phyloP scores from a whole-genome alignment of 345 rosid genomes.

The Bruguiera parviflora region DNA sequence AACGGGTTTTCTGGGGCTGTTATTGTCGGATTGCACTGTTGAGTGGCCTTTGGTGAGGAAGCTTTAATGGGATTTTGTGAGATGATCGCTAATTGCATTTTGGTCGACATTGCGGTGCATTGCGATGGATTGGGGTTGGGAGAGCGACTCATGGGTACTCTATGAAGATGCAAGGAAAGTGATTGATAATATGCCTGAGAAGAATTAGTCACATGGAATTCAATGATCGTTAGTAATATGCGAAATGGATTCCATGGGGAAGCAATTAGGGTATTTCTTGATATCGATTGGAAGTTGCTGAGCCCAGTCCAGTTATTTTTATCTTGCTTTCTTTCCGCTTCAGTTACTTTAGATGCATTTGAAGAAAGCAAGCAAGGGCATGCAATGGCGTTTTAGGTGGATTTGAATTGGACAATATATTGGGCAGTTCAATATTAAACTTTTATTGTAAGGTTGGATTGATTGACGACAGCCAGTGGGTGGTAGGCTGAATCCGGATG shows the following conservation, averaged over 20 bases:
- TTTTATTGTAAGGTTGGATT: conserved; percentile 68
- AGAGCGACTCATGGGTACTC: conserved; percentile 67
- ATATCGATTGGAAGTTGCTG: conserved; percentile 50
- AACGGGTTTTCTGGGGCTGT: conserved; percentile 88
- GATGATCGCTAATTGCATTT: conserved; percentile 49
- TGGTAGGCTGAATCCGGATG: conserved; percentile 43
- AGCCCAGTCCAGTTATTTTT: conserved; percentile 54
- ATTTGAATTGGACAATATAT: conserved; percentile 49
- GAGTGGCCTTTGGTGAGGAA: conserved; percentile 44
- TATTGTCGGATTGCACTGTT: conserved; percentile 55
- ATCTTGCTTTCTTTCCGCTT: conserved; percentile 64
- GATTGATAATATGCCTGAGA: conserved; percentile 58
- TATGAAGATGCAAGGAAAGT: conserved; percentile 58
- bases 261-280: conserved; percentile 41
- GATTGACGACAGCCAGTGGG: conserved; percentile 43
- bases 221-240: conserved; percentile 53
- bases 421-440: conserved; percentile 65
- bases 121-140: conserved; percentile 49
- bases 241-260: conserved; percentile 57
- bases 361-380: conserved; percentile 74
- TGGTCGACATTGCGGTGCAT: conserved; percentile 65
- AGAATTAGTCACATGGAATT: no score
- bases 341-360: conserved; percentile 56
- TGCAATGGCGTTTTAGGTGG: conserved; percentile 55
- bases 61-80: conserved; percentile 54